phyloP scores from a whole-genome alignment of 2,329 filamentous ascomycete genomes.

The Xylaria sp. region DNA sequence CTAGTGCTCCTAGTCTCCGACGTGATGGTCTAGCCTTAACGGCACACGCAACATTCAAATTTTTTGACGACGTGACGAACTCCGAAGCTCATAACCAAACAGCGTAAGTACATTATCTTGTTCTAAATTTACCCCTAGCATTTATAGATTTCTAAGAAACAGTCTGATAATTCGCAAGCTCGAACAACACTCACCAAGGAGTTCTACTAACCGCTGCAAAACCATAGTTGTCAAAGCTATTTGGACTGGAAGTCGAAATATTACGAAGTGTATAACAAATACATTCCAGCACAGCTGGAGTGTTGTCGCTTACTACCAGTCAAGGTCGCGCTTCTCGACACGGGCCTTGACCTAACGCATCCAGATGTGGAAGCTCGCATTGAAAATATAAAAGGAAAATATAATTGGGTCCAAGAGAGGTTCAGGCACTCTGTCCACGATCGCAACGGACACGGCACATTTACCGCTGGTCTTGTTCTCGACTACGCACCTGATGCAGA shows the following conservation, averaged over 20 bases:
- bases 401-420: not conserved
- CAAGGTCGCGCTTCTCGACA: constrained; percentile 1
- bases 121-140: too few relatives aligned
- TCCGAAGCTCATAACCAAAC: too few relatives aligned
- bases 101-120: too few relatives aligned
- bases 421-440: not conserved
- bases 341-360: not conserved
- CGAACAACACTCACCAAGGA: too few relatives aligned
- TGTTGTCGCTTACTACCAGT: not conserved
- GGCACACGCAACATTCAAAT: too few relatives aligned
- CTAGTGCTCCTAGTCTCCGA: too few relatives aligned
- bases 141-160: too few relatives aligned
- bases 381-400: not conserved
- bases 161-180: too few relatives aligned
- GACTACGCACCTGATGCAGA: constrained; percentile 9
- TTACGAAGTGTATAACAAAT: not conserved
- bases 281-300: not conserved
- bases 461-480: not conserved
- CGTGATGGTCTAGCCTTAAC: too few relatives aligned
- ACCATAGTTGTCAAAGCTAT: not conserved
- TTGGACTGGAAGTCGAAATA: constrained; percentile 1
- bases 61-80: too few relatives aligned
- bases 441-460: constrained; percentile 6
- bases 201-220: too few relatives aligned
- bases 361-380: not conserved